Base-by-base conservation (phyloP, 768 basidiomycete genomes). In the Antrodiella citrinella region DNA sequence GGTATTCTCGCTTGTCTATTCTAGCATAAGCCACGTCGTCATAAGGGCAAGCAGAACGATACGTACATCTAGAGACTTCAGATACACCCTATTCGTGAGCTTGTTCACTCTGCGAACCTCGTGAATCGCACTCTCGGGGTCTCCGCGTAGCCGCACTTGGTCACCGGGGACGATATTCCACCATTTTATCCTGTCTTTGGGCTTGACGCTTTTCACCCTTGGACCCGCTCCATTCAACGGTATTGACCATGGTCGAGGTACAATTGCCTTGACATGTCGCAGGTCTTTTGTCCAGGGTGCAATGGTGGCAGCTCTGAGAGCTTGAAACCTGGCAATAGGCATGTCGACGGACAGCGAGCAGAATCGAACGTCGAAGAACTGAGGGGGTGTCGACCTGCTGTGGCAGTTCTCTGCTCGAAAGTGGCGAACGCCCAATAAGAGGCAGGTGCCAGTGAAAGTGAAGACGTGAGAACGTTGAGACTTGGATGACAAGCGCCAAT, bases 131-230 rank as follows among this genome's bases (percentile, higher is more conserved):
- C 73, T 76, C 22, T 72, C 71, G 53, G 72, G 70, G 64, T 88
- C 83, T 21, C 86, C 84, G 4, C 78, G 75, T 49, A 90, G 54
- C 45, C 84, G 77, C 59, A 92, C 79, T 48, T 75, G 77, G 69
- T 92, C 90, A 4, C 90, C 90, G 4, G 91, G 87, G 26, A 89
- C 83, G 53, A 92, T 77, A 61, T 91, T 92, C 90, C 90, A 92
- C 61, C 78, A 80, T 63, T 88, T 85, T 47, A 92, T 85, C 44
- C 90, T 74, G 59, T 89, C 83, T 51, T 74, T 72, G 10, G 78
- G 74, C 11, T 75, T 72, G 42, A 78, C 80, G 38, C 76, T 75
- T 62, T 85, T 86, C 48, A 69, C 42, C 9, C 44, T 11, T 0
- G 68, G 55, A 62, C 77, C 76, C 41, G 67, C 65, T 54, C 69